A percentile compares a stretch with the other conserved stretches of the same genome.
These are phyloP conservation scores for Medicago ruthenica DNA, from an alignment of 306 rosid species.

Conservation along the genomic window DNA sequence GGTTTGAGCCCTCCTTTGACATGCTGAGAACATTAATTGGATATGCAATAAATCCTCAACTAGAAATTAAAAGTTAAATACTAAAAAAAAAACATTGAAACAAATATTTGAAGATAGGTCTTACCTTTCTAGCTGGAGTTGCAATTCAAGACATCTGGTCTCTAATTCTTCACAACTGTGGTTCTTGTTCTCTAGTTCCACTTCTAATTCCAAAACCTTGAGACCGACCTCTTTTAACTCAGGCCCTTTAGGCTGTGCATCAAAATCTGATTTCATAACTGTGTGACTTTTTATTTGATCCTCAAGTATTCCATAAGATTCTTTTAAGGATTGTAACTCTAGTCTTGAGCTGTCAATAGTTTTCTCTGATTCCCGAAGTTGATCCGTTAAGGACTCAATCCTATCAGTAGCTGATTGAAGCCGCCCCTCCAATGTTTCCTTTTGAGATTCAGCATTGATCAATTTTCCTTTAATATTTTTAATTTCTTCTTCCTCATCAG, in stretches of 20 bases:
- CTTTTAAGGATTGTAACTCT: conserved; percentile 56
- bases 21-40: conserved; percentile 48
- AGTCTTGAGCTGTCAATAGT: conserved; percentile 58
- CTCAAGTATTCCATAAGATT: conserved; percentile 56
- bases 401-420: conserved; percentile 58
- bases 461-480: conserved; percentile 52
- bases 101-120: conserved; percentile 23
- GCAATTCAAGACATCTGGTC: conserved; percentile 73
- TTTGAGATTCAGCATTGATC: conserved; percentile 54
- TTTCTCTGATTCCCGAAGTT: conserved; percentile 67
- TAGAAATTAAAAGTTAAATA: conserved; percentile 19
- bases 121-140: conserved; percentile 80
- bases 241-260: conserved; percentile 54
- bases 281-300: conserved; percentile 53
- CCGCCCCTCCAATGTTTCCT: conserved; percentile 59
- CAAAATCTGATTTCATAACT: conserved; percentile 55
- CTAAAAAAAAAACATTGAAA: conserved; percentile 25
- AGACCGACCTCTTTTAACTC: conserved; percentile 57
- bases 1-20: conserved; percentile 57
- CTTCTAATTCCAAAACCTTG: conserved; percentile 65
- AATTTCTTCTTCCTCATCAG: conserved; percentile 49
- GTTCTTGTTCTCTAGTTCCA: conserved; percentile 65
- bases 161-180: conserved; percentile 71
- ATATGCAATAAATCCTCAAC: conserved; percentile 39
- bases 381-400: conserved; percentile 54